phyloP scores from a whole-genome alignment of 2,329 filamentous ascomycete species.

The Domatiomyces globalis region DNA sequence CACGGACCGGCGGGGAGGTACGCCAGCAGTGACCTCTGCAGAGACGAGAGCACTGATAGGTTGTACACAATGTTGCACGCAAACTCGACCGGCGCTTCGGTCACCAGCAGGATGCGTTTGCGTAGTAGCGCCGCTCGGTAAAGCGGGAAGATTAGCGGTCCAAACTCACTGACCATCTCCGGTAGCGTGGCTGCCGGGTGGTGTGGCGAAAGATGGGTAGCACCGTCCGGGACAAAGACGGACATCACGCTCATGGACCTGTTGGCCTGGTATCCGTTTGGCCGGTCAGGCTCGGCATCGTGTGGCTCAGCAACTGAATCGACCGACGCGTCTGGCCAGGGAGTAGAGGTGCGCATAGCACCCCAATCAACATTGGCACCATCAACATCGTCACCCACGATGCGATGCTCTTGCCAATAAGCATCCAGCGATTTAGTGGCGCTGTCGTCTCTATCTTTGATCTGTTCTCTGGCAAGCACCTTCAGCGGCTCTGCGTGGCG shows the following conservation, averaged over 20 bases:
- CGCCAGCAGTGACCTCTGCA: slow-evolving; percentile 60
- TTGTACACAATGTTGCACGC: slow-evolving; percentile 94
- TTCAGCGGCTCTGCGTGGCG: slow-evolving; percentile 65
- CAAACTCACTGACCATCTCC: slow-evolving; percentile 65
- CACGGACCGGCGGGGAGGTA: slow-evolving; percentile 52
- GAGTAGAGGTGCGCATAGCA: no score
- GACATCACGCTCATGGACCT: slow-evolving; percentile 31
- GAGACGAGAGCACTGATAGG: slow-evolving; percentile 80
- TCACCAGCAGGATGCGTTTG: slow-evolving; percentile 76
- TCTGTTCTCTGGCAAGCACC: slow-evolving; percentile 51
- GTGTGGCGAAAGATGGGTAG: slow-evolving; percentile 50
- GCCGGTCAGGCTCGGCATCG: slow-evolving; percentile 8
- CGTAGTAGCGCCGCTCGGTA: slow-evolving; percentile 74
- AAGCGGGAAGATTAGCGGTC: slow-evolving; percentile 81
- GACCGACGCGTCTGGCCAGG: no score
- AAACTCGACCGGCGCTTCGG: slow-evolving; percentile 69
- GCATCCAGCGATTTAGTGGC: slow-evolving; percentile 45
- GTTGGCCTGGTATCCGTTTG: slow-evolving; percentile 18
- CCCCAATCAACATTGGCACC: background rate
- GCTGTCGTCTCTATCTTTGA: slow-evolving; percentile 49
- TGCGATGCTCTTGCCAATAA: slow-evolving; percentile 60
- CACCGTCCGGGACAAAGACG: slow-evolving; percentile 25
- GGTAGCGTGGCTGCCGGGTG: slow-evolving; percentile 80
- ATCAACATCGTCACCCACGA: slow-evolving; percentile 15
- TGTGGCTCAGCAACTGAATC: no score